Conservation (phyloP, 495 filamentous ascomycete genomes). For the Tuber melanosporum region DNA sequence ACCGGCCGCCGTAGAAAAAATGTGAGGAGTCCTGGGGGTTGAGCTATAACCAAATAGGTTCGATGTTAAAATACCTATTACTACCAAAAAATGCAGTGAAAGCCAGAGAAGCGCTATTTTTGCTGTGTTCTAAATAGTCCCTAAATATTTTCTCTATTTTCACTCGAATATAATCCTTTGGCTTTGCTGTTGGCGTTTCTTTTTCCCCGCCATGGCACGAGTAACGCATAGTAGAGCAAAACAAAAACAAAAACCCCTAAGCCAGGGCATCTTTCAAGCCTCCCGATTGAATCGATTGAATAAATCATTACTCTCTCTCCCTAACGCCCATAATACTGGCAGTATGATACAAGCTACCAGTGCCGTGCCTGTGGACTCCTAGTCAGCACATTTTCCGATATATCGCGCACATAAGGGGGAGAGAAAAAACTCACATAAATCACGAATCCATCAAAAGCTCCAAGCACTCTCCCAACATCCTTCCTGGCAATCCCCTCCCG, state of each 20-base stretch:
- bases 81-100: no score
- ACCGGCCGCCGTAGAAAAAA: no score
- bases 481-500: slow-evolving; percentile 80
- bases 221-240: not conserved
- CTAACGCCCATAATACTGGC: not conserved
- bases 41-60: no score
- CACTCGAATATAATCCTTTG: no score
- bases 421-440: slow-evolving; percentile 40
- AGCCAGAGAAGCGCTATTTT: no score
- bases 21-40: no score
- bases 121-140: no score
- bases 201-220: not conserved
- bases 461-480: slow-evolving; percentile 63
- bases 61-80: no score
- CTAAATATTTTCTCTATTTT: no score
- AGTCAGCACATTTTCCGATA: not conserved
- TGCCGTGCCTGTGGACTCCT: slow-evolving; percentile 2
- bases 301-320: not conserved
- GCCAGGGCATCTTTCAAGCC: not conserved
- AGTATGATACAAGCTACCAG: not conserved
- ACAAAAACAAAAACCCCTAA: not conserved
- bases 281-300: not conserved
- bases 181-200: no score
- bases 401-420: not conserved
- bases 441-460: slow-evolving; percentile 55